These are phyloP conservation scores for Pleurotus eryngii DNA, from an alignment of 768 basidiomycete species.

Conservation along the genomic window DNA sequence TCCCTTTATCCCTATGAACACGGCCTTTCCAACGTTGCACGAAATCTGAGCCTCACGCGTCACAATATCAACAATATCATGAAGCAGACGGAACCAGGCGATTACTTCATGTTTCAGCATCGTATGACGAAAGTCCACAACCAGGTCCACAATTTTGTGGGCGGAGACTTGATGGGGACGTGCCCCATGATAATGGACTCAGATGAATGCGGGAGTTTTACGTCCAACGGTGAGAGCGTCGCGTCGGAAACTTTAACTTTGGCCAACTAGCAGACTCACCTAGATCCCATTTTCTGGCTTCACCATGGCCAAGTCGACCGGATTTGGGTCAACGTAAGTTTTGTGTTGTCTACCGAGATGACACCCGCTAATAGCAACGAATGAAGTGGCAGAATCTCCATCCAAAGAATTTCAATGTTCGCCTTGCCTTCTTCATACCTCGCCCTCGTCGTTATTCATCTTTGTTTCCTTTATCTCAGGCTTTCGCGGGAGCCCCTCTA, in stretches of 20 bases:
- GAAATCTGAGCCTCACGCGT: conserved; percentile 5
- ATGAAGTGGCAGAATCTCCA: conserved; percentile 12
- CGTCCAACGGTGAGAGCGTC: conserved; percentile 9
- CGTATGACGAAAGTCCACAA: conserved; percentile 11
- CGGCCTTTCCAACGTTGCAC: background rate
- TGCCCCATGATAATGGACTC: conserved; percentile 7
- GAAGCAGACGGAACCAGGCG: conserved; percentile 5
- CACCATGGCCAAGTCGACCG: conserved; percentile 12
- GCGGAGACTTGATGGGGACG: conserved; percentile 12
- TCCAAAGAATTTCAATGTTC: conserved; percentile 11
- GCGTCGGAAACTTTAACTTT: background rate
- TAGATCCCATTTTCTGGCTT: conserved; percentile 14
- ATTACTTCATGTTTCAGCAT: conserved; percentile 12
- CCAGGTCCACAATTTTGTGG: conserved; percentile 14
- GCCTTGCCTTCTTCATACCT: background rate
- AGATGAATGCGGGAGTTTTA: conserved; percentile 5
- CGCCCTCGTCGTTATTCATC: background rate
- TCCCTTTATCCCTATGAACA: conserved; percentile 7
- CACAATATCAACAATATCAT: background rate
- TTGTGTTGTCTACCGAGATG: background rate
- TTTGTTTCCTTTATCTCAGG: background rate
- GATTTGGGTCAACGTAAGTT: conserved; percentile 10
- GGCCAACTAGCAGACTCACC: background rate
- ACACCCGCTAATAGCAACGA: background rate
- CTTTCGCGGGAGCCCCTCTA: conserved; percentile 8